phyloP scores from a whole-genome alignment of 208 protist species.

The Trypanosoma cruzi region DNA sequence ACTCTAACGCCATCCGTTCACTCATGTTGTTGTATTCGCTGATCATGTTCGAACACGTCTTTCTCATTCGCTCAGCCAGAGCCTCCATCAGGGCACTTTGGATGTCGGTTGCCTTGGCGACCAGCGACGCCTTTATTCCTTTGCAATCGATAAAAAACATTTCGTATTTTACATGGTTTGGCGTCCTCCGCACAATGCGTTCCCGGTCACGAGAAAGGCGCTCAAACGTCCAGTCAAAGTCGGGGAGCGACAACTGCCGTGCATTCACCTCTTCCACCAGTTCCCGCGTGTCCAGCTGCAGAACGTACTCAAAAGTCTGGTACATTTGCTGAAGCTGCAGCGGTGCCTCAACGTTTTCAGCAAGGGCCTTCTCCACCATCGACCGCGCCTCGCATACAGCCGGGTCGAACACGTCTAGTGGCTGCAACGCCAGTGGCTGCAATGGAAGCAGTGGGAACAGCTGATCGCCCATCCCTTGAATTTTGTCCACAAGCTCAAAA shows the following conservation, averaged over 20 bases:
- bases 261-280: constrained; percentile 48
- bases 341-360: constrained; percentile 78
- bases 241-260: constrained; percentile 63
- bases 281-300: constrained; percentile 50
- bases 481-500: constrained; percentile 70
- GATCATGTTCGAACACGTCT: constrained; percentile 65
- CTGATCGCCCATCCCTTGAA: constrained; percentile 90
- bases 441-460: constrained; percentile 91
- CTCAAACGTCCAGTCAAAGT: constrained; percentile 88
- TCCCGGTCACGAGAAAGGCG: constrained; percentile 82
- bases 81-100: constrained; percentile 72
- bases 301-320: constrained; percentile 88
- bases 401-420: constrained; percentile 53
- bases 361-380: constrained; percentile 61
- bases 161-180: constrained; percentile 89
- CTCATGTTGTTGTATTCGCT: constrained; percentile 77
- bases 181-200: constrained; percentile 80
- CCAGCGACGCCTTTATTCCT: constrained; percentile 80
- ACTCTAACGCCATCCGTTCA: constrained; percentile 69
- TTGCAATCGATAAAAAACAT: constrained; percentile 90
- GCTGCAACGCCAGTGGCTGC: constrained; percentile 42
- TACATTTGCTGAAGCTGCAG: constrained; percentile 91
- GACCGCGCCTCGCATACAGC: constrained; percentile 52
- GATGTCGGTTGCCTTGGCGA: constrained; percentile 52
- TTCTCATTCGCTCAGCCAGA: constrained; percentile 55